These are phyloP conservation scores for Lactarius psammicola DNA, from an alignment of 768 basidiomycete species.

Conservation along the genomic window DNA sequence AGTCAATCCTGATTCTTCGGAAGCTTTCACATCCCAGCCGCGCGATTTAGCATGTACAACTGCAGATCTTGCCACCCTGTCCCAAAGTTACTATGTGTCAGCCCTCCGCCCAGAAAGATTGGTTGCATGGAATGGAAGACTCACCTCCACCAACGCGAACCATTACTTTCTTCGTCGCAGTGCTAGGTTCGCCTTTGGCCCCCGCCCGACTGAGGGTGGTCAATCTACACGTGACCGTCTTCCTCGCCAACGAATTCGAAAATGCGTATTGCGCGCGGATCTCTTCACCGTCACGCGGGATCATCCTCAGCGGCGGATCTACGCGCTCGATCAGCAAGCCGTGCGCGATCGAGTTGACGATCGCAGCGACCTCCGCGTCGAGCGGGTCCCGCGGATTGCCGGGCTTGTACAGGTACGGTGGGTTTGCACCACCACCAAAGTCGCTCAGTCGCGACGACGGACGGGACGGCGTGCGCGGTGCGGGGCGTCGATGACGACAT, in stretches of 20 bases:
- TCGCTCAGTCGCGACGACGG: constrained; percentile 64
- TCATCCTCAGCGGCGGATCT: constrained; percentile 66
- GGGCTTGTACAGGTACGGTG: constrained; percentile 62
- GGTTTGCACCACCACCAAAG: constrained; percentile 37
- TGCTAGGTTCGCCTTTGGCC: constrained; percentile 41
- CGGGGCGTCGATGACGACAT: constrained; percentile 40
- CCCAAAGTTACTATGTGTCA: constrained; percentile 18
- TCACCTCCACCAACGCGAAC: constrained; percentile 81
- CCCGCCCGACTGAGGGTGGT: constrained; percentile 69
- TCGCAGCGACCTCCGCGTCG: constrained; percentile 70
- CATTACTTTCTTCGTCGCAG: constrained; percentile 79
- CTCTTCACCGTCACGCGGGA: constrained; percentile 74
- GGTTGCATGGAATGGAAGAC: not conserved
- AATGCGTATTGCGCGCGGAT: constrained; percentile 83
- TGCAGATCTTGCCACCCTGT: constrained; percentile 79
- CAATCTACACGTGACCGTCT: constrained; percentile 75
- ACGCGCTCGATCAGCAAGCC: constrained; percentile 75
- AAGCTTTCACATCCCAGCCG: constrained; percentile 57
- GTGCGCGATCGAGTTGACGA: constrained; percentile 77
- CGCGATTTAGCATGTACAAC: constrained; percentile 73
- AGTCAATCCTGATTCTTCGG: not conserved
- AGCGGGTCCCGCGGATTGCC: constrained; percentile 74
- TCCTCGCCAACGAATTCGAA: constrained; percentile 66
- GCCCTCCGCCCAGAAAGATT: not conserved
- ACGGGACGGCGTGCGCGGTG: constrained; percentile 49